These are phyloP conservation scores for Salix exigua DNA, from an alignment of 345 rosid genomes.

Conservation along the genomic window DNA sequence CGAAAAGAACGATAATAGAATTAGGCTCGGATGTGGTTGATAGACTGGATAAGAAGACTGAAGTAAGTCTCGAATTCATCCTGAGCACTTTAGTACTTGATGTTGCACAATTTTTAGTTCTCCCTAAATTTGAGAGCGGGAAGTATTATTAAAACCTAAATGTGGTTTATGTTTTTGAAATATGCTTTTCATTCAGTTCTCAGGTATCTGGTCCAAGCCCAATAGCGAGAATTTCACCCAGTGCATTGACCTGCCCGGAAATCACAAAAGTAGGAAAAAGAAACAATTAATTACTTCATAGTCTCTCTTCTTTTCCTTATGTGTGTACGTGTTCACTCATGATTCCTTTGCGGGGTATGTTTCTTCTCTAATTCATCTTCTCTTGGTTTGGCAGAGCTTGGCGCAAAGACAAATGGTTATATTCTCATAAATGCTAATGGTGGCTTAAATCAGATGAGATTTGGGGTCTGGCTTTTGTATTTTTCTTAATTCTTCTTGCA, in stretches of 20 bases:
- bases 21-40: constrained; percentile 36
- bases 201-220: constrained; percentile 86
- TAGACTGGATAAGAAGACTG: constrained; percentile 25
- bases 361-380: not conserved
- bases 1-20: constrained; percentile 42
- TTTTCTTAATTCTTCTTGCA: constrained; percentile 22
- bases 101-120: not conserved
- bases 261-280: constrained; percentile 54
- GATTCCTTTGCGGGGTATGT: not conserved
- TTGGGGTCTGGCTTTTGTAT: constrained; percentile 84
- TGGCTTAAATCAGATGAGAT: constrained; percentile 99
- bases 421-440: constrained; percentile 90
- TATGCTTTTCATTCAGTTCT: constrained; percentile 44
- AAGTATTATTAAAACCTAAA: not conserved
- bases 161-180: constrained; percentile 1
- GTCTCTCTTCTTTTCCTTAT: not conserved
- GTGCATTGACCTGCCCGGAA: constrained; percentile 57
- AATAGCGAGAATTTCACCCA: constrained; percentile 72
- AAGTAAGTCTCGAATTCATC: constrained; percentile 46
- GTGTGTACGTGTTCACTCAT: not conserved
- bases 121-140: not conserved
- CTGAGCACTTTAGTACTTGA: not conserved
- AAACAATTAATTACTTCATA: not conserved
- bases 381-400: constrained; percentile 55
- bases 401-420: constrained; percentile 71